Evolutionary conservation across 2,329 filamentous ascomycete genomes (phyloP).

Genomic region (Cercospora sp.): DNA sequence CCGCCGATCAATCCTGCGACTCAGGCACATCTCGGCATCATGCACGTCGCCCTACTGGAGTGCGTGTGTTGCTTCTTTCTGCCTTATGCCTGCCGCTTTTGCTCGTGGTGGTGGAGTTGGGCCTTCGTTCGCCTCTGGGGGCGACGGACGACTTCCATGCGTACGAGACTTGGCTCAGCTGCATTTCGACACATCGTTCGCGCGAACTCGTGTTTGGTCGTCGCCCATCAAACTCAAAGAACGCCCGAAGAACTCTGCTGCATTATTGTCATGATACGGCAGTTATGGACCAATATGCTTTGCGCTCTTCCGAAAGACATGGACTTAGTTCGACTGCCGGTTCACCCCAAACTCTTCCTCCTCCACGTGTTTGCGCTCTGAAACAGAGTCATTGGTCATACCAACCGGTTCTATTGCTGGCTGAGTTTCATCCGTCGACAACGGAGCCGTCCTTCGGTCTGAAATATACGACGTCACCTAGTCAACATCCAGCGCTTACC

Average conservation of each 20-base stretch:
- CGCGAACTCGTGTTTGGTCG: background rate
- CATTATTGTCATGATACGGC: background rate
- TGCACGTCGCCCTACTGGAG: background rate
- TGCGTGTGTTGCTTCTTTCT: background rate
- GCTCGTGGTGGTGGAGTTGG: background rate
- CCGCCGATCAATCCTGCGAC: conserved; percentile 3
- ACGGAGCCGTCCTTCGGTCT: background rate
- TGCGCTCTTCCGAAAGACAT: background rate
- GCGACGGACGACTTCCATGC: background rate
- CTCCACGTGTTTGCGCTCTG: background rate
- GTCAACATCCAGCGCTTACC: background rate
- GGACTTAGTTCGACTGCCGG: background rate
- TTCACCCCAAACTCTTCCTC: background rate
- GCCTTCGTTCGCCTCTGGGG: background rate
- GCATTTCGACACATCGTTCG: background rate
- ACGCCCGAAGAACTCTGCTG: background rate
- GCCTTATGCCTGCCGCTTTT: background rate
- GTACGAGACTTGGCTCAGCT: background rate
- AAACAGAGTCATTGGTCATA: background rate
- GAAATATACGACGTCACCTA: background rate
- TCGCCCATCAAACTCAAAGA: background rate
- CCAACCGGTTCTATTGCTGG: background rate
- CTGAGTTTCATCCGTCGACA: background rate
- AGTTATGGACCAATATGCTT: background rate
- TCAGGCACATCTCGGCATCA: conserved; percentile 4